These are phyloP conservation scores for Flaveria linearis DNA, from an alignment of 129 eudicot species.

Conservation along the genomic window DNA sequence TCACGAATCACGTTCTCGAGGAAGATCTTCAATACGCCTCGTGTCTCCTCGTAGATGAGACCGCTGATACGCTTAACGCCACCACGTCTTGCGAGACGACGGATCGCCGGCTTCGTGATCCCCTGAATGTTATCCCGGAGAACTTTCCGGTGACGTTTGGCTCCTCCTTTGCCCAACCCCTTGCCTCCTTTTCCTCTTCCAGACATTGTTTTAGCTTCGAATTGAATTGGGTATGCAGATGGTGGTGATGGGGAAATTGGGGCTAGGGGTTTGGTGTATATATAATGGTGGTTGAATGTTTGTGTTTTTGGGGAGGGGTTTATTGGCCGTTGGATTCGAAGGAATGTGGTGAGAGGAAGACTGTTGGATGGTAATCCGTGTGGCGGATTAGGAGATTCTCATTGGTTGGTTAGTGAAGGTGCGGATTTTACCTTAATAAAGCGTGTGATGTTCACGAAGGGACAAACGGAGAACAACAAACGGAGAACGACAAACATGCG, in stretches of 20 bases:
- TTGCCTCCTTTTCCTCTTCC: conserved; percentile 50
- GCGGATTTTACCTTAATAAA: not conserved
- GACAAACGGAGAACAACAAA: not conserved
- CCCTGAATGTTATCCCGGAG: conserved; percentile 47
- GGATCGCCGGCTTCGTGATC: conserved; percentile 45
- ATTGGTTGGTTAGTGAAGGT: not conserved
- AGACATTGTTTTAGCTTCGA: conserved; percentile 18
- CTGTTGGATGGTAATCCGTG: not conserved
- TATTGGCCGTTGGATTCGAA: not conserved
- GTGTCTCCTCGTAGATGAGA: conserved; percentile 32
- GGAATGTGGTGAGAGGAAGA: not conserved
- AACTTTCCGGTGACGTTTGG: conserved; percentile 39
- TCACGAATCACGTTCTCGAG: conserved; percentile 38
- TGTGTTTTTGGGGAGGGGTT: not conserved
- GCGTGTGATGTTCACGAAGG: not conserved
- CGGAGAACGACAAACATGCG: not conserved
- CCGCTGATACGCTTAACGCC: conserved; percentile 46
- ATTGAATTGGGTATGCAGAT: not conserved
- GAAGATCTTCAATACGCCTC: conserved; percentile 41
- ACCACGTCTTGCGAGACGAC: conserved; percentile 45
- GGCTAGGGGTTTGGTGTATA: not conserved
- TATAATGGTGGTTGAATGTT: not conserved
- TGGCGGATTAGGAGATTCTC: not conserved
- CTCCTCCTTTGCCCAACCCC: conserved; percentile 41
- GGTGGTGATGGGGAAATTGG: not conserved